Evolutionary conservation across 2,329 filamentous ascomycete species (phyloP).

Genomic region (Cordyceps pruinosa): DNA sequence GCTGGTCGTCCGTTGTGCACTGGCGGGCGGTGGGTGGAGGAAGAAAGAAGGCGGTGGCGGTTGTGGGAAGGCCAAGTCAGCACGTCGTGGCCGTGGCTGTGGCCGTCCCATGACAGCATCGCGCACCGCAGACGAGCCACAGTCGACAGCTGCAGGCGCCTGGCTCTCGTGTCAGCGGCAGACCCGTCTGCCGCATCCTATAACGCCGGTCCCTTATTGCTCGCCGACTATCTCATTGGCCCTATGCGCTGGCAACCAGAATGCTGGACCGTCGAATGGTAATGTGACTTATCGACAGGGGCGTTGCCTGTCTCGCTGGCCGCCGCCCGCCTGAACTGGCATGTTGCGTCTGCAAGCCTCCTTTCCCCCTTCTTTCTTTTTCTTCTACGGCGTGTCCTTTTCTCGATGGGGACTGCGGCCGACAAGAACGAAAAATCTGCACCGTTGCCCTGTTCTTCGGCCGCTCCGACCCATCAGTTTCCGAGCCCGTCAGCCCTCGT

Average conservation of each 20-base stretch:
- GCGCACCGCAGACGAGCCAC: background rate
- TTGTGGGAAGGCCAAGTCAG: background rate
- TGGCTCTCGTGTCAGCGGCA: background rate
- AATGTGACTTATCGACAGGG: constrained; percentile 8
- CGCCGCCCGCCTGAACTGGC: background rate
- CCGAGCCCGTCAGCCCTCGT: background rate
- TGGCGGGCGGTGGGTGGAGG: background rate
- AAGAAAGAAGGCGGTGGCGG: background rate
- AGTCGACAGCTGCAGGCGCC: background rate
- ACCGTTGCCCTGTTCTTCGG: background rate
- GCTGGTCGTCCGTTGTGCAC: background rate
- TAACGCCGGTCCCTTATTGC: background rate
- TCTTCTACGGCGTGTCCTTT: background rate
- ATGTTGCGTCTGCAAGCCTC: constrained; percentile 6
- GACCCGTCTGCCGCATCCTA: background rate
- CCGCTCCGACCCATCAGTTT: background rate
- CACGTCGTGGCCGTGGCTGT: background rate
- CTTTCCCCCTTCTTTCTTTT: background rate
- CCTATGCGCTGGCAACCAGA: background rate
- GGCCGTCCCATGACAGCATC: background rate
- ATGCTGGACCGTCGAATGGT: background rate
- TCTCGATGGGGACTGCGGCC: background rate
- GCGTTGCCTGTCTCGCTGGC: background rate
- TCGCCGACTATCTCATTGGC: background rate
- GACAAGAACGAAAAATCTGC: background rate